A percentile compares a stretch with the other conserved stretches of the same genome.
Conservation (phyloP, 179 eudicot species). For the Camellia oleifera region DNA sequence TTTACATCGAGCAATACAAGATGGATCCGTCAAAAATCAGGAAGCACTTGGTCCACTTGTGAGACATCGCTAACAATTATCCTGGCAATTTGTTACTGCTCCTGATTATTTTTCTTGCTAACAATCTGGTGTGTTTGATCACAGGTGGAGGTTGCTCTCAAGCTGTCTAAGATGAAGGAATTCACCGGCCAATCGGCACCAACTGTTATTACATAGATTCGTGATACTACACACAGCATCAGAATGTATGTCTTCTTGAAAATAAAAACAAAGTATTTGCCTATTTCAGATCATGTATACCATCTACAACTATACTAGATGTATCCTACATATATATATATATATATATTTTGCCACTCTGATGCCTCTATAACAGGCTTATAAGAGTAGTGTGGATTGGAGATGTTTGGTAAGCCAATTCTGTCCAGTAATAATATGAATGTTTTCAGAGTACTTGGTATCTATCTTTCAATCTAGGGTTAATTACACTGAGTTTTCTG, state of each 20-base stretch:
- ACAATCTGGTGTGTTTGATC: conserved; percentile 1
- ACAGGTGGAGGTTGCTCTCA: conserved; percentile 89
- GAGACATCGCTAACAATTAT: conserved; percentile 18
- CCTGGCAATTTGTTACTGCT: not conserved
- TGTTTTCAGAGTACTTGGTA: no score
- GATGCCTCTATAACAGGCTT: not conserved
- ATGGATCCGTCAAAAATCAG: conserved; percentile 75
- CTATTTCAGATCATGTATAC: not conserved
- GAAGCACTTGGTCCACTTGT: conserved; percentile 94
- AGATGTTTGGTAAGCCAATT: not conserved
- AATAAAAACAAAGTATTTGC: not conserved
- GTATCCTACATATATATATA: not conserved
- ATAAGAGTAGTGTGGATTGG: not conserved
- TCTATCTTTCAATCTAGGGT: no score
- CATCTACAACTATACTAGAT: not conserved
- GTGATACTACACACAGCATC: not conserved
- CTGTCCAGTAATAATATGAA: conserved; percentile 6
- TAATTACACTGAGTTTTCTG: no score
- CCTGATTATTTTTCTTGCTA: not conserved
- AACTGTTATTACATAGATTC: conserved; percentile 75
- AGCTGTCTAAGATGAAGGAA: conserved; percentile 89
- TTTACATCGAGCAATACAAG: conserved; percentile 91
- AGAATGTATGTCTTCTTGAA: not conserved
- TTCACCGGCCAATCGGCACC: conserved; percentile 89
- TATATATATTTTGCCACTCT: not conserved